phyloP scores from a whole-genome alignment of 495 filamentous ascomycete genomes.

The Annulohypoxylon moriforme region DNA sequence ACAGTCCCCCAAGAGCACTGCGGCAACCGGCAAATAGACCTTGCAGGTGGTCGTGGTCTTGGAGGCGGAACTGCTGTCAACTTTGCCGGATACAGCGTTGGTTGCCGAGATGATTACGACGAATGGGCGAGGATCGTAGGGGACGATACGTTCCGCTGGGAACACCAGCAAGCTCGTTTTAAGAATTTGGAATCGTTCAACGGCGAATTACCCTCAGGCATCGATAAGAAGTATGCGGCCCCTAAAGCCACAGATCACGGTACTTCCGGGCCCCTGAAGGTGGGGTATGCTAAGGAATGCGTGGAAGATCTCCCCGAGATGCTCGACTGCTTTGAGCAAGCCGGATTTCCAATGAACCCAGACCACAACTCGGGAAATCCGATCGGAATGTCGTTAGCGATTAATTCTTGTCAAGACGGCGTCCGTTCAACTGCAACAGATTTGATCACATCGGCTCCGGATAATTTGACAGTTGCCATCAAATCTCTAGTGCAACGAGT shows the following conservation, averaged over 20 bases:
- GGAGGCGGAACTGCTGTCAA: conserved; percentile 73
- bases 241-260: conserved; percentile 59
- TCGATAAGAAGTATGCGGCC: conserved; percentile 51
- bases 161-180: conserved; percentile 57
- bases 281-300: conserved; percentile 63
- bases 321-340: conserved; percentile 55
- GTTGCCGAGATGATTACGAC: conserved; percentile 70
- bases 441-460: conserved; percentile 54
- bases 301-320: conserved; percentile 57
- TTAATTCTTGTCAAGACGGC: conserved; percentile 60
- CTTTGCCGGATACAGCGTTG: conserved; percentile 67
- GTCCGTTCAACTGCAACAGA: conserved; percentile 63
- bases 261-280: conserved; percentile 55
- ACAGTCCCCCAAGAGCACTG: conserved; percentile 64
- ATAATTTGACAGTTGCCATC: conserved; percentile 64
- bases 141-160: conserved; percentile 63
- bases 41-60: conserved; percentile 67
- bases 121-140: conserved; percentile 56
- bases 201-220: conserved; percentile 45
- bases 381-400: conserved; percentile 63
- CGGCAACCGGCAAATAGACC: conserved; percentile 61
- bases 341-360: conserved; percentile 60
- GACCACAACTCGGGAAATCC: conserved; percentile 72
- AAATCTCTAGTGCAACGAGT: conserved; percentile 61
- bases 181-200: conserved; percentile 66